phyloP scores from a whole-genome alignment of 345 rosid species.

The Ailanthus altissimus region DNA sequence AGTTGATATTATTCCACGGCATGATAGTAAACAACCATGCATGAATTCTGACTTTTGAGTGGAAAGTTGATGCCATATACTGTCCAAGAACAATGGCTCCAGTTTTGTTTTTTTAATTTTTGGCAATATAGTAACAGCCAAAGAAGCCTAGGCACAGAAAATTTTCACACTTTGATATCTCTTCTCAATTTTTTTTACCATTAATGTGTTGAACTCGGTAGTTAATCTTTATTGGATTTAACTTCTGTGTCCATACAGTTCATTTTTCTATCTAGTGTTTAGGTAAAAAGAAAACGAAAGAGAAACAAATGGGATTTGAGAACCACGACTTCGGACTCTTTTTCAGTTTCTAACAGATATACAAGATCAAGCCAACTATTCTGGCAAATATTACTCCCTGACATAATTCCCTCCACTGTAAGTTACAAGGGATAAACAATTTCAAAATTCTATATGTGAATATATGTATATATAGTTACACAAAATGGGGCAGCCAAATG shows the following conservation, averaged over 20 bases:
- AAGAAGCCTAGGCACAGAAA: background rate
- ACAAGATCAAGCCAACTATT: background rate
- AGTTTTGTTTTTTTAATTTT: no score
- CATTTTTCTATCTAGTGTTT: background rate
- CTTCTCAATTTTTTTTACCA: background rate
- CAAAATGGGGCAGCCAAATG: slow-evolving; percentile 11
- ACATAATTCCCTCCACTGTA: background rate
- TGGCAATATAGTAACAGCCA: no score
- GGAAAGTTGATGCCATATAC: background rate
- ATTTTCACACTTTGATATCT: background rate
- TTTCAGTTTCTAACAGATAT: slow-evolving; percentile 6
- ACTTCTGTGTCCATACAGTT: background rate
- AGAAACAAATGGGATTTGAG: background rate
- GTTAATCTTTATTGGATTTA: background rate
- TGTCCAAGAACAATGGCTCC: background rate
- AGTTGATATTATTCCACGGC: no score
- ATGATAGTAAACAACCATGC: no score
- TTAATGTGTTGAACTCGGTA: background rate
- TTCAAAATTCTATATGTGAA: slow-evolving; percentile 9
- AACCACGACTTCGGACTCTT: background rate
- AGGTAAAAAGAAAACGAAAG: background rate
- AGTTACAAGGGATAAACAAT: slow-evolving; percentile 11
- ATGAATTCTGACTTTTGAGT: no score
- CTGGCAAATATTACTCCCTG: background rate
- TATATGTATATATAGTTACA: slow-evolving; percentile 12